Percentiles rank a stretch among this genome's conserved stretches.
Evolutionary conservation across 345 rosid species (phyloP).

Genomic region (Acer negundo): DNA sequence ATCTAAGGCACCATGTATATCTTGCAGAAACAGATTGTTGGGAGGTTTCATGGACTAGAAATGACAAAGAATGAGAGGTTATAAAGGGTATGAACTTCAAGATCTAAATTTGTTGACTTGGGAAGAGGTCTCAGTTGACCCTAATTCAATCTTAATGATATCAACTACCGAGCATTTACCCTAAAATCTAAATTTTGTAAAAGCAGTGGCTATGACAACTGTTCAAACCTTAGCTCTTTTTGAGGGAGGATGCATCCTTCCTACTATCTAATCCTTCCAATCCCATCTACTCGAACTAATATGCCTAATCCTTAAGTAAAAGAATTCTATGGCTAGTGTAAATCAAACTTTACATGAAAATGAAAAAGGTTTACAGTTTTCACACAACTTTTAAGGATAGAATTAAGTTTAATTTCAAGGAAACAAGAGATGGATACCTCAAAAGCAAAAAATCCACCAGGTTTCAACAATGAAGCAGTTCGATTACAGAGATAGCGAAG

Average conservation of each 20-base stretch:
- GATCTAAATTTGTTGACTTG: background rate
- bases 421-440: conserved; percentile 48
- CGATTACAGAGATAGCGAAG: conserved; percentile 72
- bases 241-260: too few relatives aligned
- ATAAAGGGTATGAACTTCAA: too few relatives aligned
- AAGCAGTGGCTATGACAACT: background rate
- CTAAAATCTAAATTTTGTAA: background rate
- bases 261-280: background rate
- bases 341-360: background rate
- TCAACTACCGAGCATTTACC: background rate
- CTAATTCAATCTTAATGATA: background rate
- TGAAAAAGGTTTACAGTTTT: background rate
- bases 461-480: conserved; percentile 66
- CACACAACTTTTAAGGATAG: background rate
- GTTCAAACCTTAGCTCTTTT: background rate
- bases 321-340: background rate
- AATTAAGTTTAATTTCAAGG: background rate
- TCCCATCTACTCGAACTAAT: background rate
- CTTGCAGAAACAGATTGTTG: background rate
- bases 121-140: background rate
- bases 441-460: conserved; percentile 80
- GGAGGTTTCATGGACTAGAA: too few relatives aligned
- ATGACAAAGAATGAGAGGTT: too few relatives aligned
- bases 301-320: background rate
- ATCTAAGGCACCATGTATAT: background rate